Percentiles rank a stretch among this genome's conserved stretches.
These are phyloP conservation scores for Penicillium atrosanguineum DNA, from an alignment of 495 filamentous ascomycete genomes.

Conservation along the genomic window DNA sequence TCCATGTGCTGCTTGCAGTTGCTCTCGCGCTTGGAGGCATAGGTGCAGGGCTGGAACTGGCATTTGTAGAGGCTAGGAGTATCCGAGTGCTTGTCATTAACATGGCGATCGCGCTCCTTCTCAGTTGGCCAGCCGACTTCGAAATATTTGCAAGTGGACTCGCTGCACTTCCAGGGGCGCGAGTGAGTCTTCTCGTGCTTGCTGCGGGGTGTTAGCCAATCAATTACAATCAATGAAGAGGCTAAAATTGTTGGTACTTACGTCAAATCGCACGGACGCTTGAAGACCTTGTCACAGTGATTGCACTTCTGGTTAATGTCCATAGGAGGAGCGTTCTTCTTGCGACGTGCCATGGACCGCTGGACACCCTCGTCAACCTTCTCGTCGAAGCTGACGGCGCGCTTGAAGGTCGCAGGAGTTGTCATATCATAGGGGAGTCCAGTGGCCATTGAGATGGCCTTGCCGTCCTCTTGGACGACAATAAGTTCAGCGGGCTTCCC, in stretches of 20 bases:
- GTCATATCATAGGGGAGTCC: slow-evolving; percentile 48
- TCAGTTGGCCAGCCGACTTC: slow-evolving; percentile 91
- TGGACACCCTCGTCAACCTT: slow-evolving; percentile 66
- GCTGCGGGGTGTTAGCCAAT: slow-evolving; percentile 31
- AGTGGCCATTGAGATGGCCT: slow-evolving; percentile 69
- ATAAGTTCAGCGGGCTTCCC: slow-evolving; percentile 78
- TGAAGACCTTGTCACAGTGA: slow-evolving; percentile 87
- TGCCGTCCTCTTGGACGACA: slow-evolving; percentile 72
- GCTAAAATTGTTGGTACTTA: neutral
- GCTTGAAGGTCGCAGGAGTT: slow-evolving; percentile 53
- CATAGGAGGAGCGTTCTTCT: slow-evolving; percentile 72
- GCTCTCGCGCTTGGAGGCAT: slow-evolving; percentile 91
- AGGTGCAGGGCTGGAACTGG: slow-evolving; percentile 80
- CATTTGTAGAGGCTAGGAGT: slow-evolving; percentile 76
- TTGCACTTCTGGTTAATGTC: slow-evolving; percentile 72
- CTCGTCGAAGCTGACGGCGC: slow-evolving; percentile 54
- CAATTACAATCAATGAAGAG: neutral
- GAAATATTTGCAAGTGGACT: slow-evolving; percentile 78
- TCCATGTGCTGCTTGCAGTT: slow-evolving; percentile 99
- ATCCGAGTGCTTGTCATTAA: slow-evolving; percentile 91
- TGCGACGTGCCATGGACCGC: slow-evolving; percentile 86
- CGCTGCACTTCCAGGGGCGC: slow-evolving; percentile 88
- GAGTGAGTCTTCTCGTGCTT: slow-evolving; percentile 98
- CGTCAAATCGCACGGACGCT: slow-evolving; percentile 77
- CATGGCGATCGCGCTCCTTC: slow-evolving; percentile 93